Conservation (phyloP, 1,139 yeast species). For the Spencermartinsiella ligniputridi region DNA sequence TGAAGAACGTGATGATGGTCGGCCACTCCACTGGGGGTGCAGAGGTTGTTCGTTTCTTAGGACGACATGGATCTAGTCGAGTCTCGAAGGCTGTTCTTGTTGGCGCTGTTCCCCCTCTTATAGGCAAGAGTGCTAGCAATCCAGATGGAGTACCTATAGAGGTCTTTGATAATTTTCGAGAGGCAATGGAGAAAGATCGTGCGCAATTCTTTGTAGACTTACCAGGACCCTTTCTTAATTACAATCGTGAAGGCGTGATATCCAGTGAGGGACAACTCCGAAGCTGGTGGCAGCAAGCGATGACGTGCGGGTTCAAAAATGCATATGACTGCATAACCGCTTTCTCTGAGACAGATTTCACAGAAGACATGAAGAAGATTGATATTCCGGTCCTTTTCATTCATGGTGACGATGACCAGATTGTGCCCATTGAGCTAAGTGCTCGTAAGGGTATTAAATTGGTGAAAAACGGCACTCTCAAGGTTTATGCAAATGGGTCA, state of each 20-base stretch:
- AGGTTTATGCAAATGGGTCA: slow-evolving; percentile 12
- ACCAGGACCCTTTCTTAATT: too few species aligned
- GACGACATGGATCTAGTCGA: too few species aligned
- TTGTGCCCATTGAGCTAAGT: slow-evolving; percentile 13
- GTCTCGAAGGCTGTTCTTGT: too few species aligned
- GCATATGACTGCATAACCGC: slow-evolving; percentile 13
- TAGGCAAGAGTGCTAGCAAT: too few species aligned
- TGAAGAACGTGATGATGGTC: too few species aligned
- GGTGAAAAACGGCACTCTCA: slow-evolving; percentile 9
- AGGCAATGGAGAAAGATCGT: too few species aligned
- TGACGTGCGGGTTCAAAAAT: slow-evolving; percentile 11
- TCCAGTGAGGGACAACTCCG: slow-evolving; percentile 11
- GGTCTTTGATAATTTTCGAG: too few species aligned
- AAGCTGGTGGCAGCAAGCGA: slow-evolving; percentile 19
- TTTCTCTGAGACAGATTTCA: slow-evolving; percentile 14
- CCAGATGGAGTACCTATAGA: too few species aligned
- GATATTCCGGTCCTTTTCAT: slow-evolving; percentile 13
- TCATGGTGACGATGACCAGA: slow-evolving; percentile 18
- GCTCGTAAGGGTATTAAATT: slow-evolving; percentile 8
- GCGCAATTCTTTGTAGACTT: too few species aligned
- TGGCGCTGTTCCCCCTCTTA: too few species aligned
- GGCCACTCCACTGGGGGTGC: too few species aligned
- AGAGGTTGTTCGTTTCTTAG: too few species aligned
- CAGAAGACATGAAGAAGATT: slow-evolving; percentile 13
- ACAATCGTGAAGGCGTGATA: slow-evolving; percentile 10